Evolutionary conservation across 2,329 filamentous ascomycete species (phyloP), one percentile per base, ranked within the genome.

Genomic region (Verticillium zaregamsianum): DNA sequence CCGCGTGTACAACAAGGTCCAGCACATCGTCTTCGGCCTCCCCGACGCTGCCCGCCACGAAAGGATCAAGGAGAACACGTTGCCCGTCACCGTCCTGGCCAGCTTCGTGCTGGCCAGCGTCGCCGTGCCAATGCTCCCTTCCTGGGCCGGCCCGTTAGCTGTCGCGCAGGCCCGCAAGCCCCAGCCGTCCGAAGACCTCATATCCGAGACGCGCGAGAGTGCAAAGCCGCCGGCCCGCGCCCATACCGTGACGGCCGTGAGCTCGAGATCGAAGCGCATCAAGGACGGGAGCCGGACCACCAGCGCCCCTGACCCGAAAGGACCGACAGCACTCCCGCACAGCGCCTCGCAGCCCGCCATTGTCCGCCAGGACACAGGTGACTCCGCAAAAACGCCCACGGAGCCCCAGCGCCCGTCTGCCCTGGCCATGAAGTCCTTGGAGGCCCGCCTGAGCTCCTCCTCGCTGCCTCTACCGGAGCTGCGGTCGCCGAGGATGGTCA

Each of bases 1-100:
- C 63, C 82, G 92, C 70, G 87, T 95, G 68, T 94, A 93, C 79
- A 95, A 95, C 77, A 92, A 92, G 76, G 90, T 95, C 45, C 91
- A 95, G 76, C 88, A 92, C 74, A 92, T 95, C 68, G 91, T 95
- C 31, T 95, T 95, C 73, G 91, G 91, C 23, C 81, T 90, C 28
- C 83, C 88, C 37, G 91, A 94, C 70, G 82, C 84, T 31, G 82
- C 82, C 63, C 84, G 87, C 62, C 82, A 87, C 66, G 90, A 92
- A 68, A 90, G 89, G 77, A 93, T 95, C 73, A 89, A 87, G 71
- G 91, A 94, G 75, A 95, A 95, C 73, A 82, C 90, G 6, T 75
- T 94, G 45, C 91, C 91, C 8, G 90, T 94, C 60, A 91, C 90
- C 7, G 88, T 95, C 2, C 84, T 95, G 37, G 89, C 90, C 40